Conservation (phyloP, 129 eudicot genomes). For the Helichrysum umbraculigerum region DNA sequence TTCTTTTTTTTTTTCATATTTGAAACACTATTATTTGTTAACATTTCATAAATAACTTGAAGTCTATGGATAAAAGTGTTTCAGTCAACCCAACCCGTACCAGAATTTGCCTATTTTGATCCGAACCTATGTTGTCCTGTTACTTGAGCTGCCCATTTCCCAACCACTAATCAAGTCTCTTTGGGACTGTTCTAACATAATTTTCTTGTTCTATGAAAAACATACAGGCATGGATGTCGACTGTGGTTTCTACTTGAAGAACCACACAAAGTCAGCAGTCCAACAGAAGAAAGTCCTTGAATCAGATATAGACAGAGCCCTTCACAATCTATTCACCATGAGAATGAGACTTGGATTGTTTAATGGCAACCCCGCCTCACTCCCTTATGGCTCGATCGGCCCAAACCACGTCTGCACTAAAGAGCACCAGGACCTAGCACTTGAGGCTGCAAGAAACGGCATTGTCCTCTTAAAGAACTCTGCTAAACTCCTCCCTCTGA, state of each 20-base stretch:
- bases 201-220: neutral
- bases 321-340: constrained; percentile 71
- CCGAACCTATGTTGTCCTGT: neutral
- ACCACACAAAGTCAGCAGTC: constrained; percentile 87
- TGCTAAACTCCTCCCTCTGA: constrained; percentile 71
- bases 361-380: constrained; percentile 59
- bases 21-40: neutral
- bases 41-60: neutral
- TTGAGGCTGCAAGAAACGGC: constrained; percentile 86
- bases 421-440: constrained; percentile 74
- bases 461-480: constrained; percentile 85
- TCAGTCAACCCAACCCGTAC: neutral
- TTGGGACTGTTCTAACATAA: neutral
- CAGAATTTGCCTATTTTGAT: neutral
- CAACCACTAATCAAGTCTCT: neutral
- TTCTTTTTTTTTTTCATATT: neutral
- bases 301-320: constrained; percentile 78
- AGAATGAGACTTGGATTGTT: constrained; percentile 88
- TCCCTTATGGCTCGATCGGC: constrained; percentile 55
- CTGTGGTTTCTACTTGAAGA: constrained; percentile 70
- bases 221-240: constrained; percentile 85
- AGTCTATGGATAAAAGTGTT: neutral
- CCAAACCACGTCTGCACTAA: constrained; percentile 64
- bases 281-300: constrained; percentile 54
- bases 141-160: neutral